phyloP scores from a whole-genome alignment of 2,329 filamentous ascomycete genomes.

The Penicillium italicum region DNA sequence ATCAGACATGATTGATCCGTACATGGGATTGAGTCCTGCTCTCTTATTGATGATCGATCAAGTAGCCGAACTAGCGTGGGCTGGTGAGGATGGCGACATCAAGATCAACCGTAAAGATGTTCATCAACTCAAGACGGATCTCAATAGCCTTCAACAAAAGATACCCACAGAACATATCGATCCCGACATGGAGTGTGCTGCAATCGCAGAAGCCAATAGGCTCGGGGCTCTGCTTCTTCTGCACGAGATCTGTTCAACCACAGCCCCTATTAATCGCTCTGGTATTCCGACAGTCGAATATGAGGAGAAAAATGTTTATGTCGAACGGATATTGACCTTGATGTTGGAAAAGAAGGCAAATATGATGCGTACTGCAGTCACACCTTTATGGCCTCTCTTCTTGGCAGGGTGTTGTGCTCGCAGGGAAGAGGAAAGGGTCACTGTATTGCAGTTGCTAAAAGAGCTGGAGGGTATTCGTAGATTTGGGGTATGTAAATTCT shows the following conservation, averaged over 20 bases:
- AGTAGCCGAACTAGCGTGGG: constrained; percentile 21
- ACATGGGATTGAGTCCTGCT: constrained; percentile 26
- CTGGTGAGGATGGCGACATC: not conserved
- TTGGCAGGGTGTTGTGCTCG: constrained; percentile 26
- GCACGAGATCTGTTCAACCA: constrained; percentile 17
- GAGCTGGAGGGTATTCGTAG: constrained; percentile 19
- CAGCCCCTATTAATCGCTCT: not conserved
- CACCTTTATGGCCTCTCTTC: constrained; percentile 29
- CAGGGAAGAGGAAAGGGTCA: constrained; percentile 20
- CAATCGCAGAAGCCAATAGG: constrained; percentile 26
- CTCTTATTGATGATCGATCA: constrained; percentile 25
- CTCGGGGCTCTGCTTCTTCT: constrained; percentile 23
- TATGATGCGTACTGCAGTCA: constrained; percentile 24
- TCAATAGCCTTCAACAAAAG: constrained; percentile 15
- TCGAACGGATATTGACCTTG: constrained; percentile 17
- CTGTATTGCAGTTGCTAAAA: constrained; percentile 24
- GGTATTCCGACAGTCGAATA: not conserved
- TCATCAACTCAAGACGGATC: not conserved
- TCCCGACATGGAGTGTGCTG: constrained; percentile 14
- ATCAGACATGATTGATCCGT: constrained; percentile 23
- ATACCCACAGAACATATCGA: constrained; percentile 7
- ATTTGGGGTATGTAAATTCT: constrained; percentile 20
- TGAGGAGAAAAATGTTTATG: constrained; percentile 5
- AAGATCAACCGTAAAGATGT: not conserved
- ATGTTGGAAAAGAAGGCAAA: constrained; percentile 16